phyloP scores from a whole-genome alignment of 495 filamentous ascomycete species.

The Penicillium antarcticum region DNA sequence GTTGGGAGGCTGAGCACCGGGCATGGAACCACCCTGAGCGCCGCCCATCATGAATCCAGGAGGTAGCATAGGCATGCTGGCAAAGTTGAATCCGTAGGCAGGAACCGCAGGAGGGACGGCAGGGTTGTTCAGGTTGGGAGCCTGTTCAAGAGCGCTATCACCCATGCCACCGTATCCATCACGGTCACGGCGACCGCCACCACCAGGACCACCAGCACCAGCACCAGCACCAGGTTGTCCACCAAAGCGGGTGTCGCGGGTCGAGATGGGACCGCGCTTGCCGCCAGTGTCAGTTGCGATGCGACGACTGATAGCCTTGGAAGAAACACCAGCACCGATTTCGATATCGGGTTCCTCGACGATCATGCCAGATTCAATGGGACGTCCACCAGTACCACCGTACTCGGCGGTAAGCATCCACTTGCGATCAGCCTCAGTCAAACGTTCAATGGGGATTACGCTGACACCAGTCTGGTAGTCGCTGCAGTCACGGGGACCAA shows the following conservation, averaged over 20 bases:
- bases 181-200: constrained; percentile 33
- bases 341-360: constrained; percentile 98
- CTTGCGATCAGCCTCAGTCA: constrained; percentile 94
- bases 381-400: constrained; percentile 82
- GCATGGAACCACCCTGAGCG: constrained; percentile 28
- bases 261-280: constrained; percentile 69
- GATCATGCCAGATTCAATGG: constrained; percentile 77
- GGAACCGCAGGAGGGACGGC: constrained; percentile 62
- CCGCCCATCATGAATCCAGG: constrained; percentile 60
- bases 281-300: constrained; percentile 77
- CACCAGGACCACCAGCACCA: constrained; percentile 11
- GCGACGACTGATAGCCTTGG: constrained; percentile 86
- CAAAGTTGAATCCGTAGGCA: constrained; percentile 64
- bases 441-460: constrained; percentile 83
- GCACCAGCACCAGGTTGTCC: constrained; percentile 33
- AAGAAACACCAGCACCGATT: constrained; percentile 94
- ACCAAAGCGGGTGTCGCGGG: constrained; percentile 49
- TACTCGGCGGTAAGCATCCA: constrained; percentile 96
- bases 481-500: constrained; percentile 94
- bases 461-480: constrained; percentile 92
- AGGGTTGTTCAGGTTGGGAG: constrained; percentile 47
- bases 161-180: constrained; percentile 12
- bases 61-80: constrained; percentile 67
- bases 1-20: constrained; percentile 42
- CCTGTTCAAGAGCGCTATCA: constrained; percentile 24